Evolutionary conservation across 2,329 filamentous ascomycete species (phyloP).

Genomic region (Cucurbitaria berberidis): DNA sequence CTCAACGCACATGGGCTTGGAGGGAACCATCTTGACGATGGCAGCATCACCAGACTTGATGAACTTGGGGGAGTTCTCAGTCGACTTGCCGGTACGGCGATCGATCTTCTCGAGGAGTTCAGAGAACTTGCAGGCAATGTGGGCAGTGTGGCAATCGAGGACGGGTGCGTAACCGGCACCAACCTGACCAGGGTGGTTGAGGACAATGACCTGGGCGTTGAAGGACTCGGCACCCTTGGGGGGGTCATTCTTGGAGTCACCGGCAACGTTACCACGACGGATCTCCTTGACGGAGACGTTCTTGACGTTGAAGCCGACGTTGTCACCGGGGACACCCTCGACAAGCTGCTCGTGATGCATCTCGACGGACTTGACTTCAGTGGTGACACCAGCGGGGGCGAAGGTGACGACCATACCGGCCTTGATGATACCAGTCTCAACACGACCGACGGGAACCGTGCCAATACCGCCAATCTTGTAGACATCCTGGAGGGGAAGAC

Average conservation of each 20-base stretch:
- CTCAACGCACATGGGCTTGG: conserved; percentile 99
- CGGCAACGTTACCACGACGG: conserved; percentile 98
- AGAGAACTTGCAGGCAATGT: conserved; percentile 99
- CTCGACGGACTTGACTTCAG: conserved; percentile 99
- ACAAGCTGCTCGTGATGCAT: conserved; percentile 99
- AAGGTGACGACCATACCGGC: conserved; percentile 94
- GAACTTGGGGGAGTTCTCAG: conserved; percentile 94
- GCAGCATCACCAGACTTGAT: conserved; percentile 99
- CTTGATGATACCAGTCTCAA: conserved; percentile 97
- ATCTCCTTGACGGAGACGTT: conserved; percentile 99
- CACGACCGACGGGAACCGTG: conserved; percentile 99
- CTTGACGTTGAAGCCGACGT: conserved; percentile 99
- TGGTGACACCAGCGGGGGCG: conserved; percentile 98
- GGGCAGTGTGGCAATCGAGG: conserved; percentile 99
- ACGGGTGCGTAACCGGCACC: conserved; percentile 99
- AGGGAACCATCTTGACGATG: conserved; percentile 99
- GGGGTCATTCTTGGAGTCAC: conserved; percentile 99
- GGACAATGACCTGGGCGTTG: conserved; percentile 99
- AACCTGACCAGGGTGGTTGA: conserved; percentile 99
- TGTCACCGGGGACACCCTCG: conserved; percentile 98
- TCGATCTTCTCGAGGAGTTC: conserved; percentile 99
- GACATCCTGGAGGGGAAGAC: conserved; percentile 99
- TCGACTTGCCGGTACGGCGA: conserved; percentile 98
- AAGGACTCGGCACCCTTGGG: conserved; percentile 87
- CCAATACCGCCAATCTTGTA: conserved; percentile 99